These are phyloP conservation scores for Coccomyxa subellipsoidea DNA, from an alignment of 163 green algal species.

Conservation along the genomic window DNA sequence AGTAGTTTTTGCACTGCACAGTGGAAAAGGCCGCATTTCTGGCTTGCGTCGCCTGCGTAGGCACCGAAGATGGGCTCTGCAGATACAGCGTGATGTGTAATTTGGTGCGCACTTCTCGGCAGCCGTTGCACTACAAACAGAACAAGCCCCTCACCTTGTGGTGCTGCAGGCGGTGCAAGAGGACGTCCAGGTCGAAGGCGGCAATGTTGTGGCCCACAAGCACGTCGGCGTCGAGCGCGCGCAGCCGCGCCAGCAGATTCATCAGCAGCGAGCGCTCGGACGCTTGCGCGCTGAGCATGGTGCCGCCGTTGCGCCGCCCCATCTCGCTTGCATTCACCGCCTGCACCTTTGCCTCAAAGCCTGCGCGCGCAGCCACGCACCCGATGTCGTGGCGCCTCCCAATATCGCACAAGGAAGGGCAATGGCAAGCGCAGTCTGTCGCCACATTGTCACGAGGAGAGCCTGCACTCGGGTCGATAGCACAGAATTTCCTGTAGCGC, in stretches of 20 bases:
- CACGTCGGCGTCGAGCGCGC: slow-evolving; percentile 88
- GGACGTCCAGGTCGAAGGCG: slow-evolving; percentile 89
- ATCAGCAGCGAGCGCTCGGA: slow-evolving; percentile 87
- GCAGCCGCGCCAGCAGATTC: slow-evolving; percentile 78
- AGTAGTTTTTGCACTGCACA: too few relatives aligned
- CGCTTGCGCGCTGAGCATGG: slow-evolving; percentile 56
- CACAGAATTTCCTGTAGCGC: too few relatives aligned
- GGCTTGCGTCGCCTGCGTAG: too few relatives aligned
- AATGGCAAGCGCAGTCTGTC: too few relatives aligned
- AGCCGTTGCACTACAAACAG: background rate
- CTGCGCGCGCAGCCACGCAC: slow-evolving; percentile 29
- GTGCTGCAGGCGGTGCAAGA: slow-evolving; percentile 89
- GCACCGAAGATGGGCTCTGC: too few relatives aligned
- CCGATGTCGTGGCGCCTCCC: too few relatives aligned
- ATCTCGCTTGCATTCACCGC: slow-evolving; percentile 62
- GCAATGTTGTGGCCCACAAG: slow-evolving; percentile 95
- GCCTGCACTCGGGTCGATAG: too few relatives aligned
- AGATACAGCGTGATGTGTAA: background rate
- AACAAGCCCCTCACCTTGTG: slow-evolving; percentile 58
- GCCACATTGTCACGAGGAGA: too few relatives aligned
- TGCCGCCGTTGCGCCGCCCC: slow-evolving; percentile 65
- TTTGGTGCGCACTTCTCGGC: background rate
- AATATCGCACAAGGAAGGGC: too few relatives aligned
- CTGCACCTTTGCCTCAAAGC: slow-evolving; percentile 73
- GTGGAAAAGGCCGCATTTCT: too few relatives aligned